Conservation (phyloP, 1,139 yeast genomes). For the Pichia sp. region DNA sequence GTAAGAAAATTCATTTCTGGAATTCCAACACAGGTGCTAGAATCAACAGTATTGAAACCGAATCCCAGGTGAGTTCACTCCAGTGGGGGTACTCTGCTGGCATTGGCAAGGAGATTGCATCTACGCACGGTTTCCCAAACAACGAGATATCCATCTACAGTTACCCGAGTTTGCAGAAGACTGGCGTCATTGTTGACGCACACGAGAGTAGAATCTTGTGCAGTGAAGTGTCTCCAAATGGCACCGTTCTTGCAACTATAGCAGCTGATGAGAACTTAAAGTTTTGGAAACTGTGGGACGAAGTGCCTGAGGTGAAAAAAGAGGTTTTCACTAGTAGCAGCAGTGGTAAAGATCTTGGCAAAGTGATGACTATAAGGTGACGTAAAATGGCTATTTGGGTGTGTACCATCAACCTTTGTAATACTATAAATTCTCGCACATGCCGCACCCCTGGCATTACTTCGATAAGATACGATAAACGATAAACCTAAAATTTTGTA, state of each 20-base stretch:
- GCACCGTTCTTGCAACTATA: slow-evolving; percentile 83
- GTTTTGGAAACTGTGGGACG: slow-evolving; percentile 88
- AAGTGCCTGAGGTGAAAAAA: slow-evolving; percentile 26
- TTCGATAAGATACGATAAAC: too few relatives aligned
- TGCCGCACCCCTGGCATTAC: too few relatives aligned
- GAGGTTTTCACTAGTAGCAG: slow-evolving; percentile 11
- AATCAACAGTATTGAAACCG: slow-evolving; percentile 82
- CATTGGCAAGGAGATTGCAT: slow-evolving; percentile 77
- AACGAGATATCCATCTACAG: slow-evolving; percentile 80
- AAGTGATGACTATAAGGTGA: slow-evolving; percentile 15
- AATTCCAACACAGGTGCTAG: slow-evolving; percentile 87
- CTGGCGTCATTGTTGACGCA: slow-evolving; percentile 80
- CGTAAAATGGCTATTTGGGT: too few relatives aligned
- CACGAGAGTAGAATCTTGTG: slow-evolving; percentile 86
- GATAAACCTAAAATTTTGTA: too few relatives aligned
- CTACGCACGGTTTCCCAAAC: slow-evolving; percentile 92
- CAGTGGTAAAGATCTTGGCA: slow-evolving; percentile 21
- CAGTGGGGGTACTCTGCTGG: slow-evolving; percentile 80
- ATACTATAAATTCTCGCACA: too few relatives aligned
- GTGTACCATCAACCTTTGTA: too few relatives aligned
- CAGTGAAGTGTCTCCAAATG: slow-evolving; percentile 86
- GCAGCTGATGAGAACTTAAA: slow-evolving; percentile 96
- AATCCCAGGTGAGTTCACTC: slow-evolving; percentile 87
- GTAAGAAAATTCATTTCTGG: slow-evolving; percentile 91
- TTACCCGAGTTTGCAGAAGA: slow-evolving; percentile 79